Percentiles rank a stretch among this genome's conserved stretches.
phyloP scores from a whole-genome alignment of 2,329 filamentous ascomycete species.

The Aspergillus sp. region DNA sequence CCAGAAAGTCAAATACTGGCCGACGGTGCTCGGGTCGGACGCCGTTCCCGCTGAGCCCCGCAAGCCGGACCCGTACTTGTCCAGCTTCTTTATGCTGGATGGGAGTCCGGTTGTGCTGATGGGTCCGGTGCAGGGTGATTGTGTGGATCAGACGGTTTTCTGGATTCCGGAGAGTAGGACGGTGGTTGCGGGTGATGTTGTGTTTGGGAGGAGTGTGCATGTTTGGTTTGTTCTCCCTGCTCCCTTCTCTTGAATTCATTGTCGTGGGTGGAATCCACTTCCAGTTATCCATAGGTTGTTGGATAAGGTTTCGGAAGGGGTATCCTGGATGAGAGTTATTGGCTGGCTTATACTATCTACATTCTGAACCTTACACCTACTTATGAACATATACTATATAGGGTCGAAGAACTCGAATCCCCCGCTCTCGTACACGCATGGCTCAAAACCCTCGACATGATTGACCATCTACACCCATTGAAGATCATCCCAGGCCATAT shows the following conservation, averaged over 20 bases:
- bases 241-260: background rate
- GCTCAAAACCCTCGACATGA: conserved; percentile 28
- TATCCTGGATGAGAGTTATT: too few relatives aligned
- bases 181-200: conserved; percentile 32
- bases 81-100: conserved; percentile 32
- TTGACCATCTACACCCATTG: conserved; percentile 28
- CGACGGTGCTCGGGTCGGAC: conserved; percentile 28
- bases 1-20: conserved; percentile 37
- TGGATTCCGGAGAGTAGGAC: conserved; percentile 32
- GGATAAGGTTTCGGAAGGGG: too few relatives aligned
- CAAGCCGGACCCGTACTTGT: conserved; percentile 31
- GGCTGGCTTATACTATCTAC: too few relatives aligned
- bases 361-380: too few relatives aligned
- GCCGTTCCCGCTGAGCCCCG: conserved; percentile 29
- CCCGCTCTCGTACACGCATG: conserved; percentile 30
- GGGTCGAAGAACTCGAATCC: conserved; percentile 36
- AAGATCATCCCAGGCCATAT: conserved; percentile 34
- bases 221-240: conserved; percentile 23
- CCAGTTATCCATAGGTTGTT: too few relatives aligned
- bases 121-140: conserved; percentile 36
- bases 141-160: conserved; percentile 34
- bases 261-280: too few relatives aligned
- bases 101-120: conserved; percentile 32
- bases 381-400: background rate
- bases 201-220: conserved; percentile 37